Percentiles rank a stretch among this genome's conserved stretches.
These are phyloP conservation scores for Paraphaeosphaeria sporulosa DNA, from an alignment of 2,329 filamentous ascomycete species.

Conservation along the genomic window DNA sequence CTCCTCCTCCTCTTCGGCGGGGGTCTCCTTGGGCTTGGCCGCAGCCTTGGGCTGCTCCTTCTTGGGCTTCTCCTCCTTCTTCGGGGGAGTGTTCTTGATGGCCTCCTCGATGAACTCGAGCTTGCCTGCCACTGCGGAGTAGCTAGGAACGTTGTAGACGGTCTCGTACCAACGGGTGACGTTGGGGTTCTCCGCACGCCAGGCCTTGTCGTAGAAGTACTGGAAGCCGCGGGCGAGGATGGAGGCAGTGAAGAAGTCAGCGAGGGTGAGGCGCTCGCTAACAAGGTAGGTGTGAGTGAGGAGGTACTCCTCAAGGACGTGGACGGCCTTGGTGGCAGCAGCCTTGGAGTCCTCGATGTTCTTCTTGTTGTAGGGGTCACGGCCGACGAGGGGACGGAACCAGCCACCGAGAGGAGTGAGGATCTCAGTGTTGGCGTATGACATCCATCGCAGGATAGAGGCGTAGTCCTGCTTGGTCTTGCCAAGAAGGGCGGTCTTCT, in stretches of 20 bases:
- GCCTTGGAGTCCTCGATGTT: slow-evolving; percentile 81
- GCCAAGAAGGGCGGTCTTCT: slow-evolving; percentile 98
- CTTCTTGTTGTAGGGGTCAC: slow-evolving; percentile 97
- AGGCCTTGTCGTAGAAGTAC: slow-evolving; percentile 92
- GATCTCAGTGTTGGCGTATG: slow-evolving; percentile 91
- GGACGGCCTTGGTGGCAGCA: slow-evolving; percentile 71
- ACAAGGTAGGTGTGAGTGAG: slow-evolving; percentile 95
- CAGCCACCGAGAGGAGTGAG: slow-evolving; percentile 76
- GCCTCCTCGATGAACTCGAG: slow-evolving; percentile 83
- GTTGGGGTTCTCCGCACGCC: slow-evolving; percentile 83
- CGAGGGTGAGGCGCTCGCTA: slow-evolving; percentile 95
- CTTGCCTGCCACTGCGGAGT: slow-evolving; percentile 78
- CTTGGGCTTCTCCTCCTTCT: slow-evolving; percentile 71
- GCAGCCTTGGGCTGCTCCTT: slow-evolving; percentile 68
- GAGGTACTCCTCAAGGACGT: slow-evolving; percentile 85
- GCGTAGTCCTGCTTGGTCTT: slow-evolving; percentile 99
- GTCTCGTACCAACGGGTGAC: slow-evolving; percentile 94
- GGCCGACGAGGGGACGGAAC: slow-evolving; percentile 86
- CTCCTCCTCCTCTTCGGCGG: slow-evolving; percentile 68
- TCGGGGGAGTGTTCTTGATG: slow-evolving; percentile 76
- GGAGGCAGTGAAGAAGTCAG: slow-evolving; percentile 84
- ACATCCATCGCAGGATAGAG: slow-evolving; percentile 98
- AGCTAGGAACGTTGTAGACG: slow-evolving; percentile 90
- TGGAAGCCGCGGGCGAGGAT: slow-evolving; percentile 89
- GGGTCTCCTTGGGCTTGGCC: slow-evolving; percentile 61